A percentile compares a stretch with the other conserved stretches of the same genome.
Conservation (phyloP, 73 alveolate genomes). For the Uronychia binucleata region DNA sequence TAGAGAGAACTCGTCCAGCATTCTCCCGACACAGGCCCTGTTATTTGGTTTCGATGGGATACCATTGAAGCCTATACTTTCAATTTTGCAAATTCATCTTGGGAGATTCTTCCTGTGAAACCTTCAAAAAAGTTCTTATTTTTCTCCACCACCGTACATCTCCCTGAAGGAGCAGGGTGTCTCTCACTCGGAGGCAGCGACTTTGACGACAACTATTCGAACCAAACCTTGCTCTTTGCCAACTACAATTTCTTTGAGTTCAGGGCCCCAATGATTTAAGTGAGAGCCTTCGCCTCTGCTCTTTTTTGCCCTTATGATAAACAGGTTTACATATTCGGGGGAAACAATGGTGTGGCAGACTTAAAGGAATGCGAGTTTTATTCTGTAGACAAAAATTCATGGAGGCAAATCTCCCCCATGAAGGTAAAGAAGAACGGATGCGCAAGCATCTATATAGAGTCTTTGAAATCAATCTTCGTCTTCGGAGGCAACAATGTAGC, state of each 20-base stretch:
- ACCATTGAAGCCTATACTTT: conserved; percentile 15
- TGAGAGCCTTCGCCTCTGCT: conserved; percentile 37
- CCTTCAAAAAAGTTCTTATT: conserved; percentile 18
- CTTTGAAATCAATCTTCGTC: conserved; percentile 7
- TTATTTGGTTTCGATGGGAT: conserved; percentile 35
- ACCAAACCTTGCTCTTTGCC: conserved; percentile 1
- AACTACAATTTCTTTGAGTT: conserved; percentile 5
- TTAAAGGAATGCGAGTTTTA: conserved; percentile 13
- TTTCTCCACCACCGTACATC: conserved; percentile 20
- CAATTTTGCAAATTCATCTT: neutral
- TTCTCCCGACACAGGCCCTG: neutral
- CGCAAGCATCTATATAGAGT: conserved; percentile 9
- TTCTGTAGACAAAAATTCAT: neutral
- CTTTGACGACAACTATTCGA: conserved; percentile 22
- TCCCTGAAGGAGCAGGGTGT: conserved; percentile 26
- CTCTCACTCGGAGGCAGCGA: conserved; percentile 41
- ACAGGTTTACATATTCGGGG: conserved; percentile 27
- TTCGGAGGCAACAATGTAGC: conserved; percentile 42
- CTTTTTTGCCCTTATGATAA: conserved; percentile 9
- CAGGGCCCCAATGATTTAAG: conserved; percentile 21
- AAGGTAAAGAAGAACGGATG: conserved; percentile 17
- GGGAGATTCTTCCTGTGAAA: neutral
- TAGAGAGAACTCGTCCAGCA: neutral
- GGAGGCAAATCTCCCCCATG: conserved; percentile 19
- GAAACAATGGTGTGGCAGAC: conserved; percentile 27